phyloP scores from a whole-genome alignment of 768 basidiomycete species.

The Boletus reticulatus region DNA sequence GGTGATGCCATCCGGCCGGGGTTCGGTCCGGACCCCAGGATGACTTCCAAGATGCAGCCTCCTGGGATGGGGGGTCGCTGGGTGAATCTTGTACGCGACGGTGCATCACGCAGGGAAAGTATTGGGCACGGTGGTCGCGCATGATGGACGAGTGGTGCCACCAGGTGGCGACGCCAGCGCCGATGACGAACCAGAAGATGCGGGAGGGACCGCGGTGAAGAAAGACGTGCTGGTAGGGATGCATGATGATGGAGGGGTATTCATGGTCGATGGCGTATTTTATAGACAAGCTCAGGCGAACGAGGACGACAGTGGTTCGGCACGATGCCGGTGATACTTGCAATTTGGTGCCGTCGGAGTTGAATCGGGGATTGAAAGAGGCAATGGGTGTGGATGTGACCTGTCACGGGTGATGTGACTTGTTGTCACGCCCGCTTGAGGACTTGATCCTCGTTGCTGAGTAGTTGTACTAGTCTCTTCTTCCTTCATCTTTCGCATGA shows the following conservation, averaged over 20 bases:
- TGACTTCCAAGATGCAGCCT: slow-evolving; percentile 2
- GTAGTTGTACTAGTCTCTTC: not conserved
- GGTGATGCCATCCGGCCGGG: slow-evolving; percentile 21
- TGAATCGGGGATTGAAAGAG: not conserved
- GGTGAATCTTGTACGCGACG: slow-evolving; percentile 13
- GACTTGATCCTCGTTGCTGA: slow-evolving; percentile 21
- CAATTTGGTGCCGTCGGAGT: slow-evolving; percentile 18
- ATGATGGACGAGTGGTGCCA: slow-evolving; percentile 42
- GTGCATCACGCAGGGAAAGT: slow-evolving; percentile 29
- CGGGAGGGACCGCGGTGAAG: slow-evolving; percentile 49
- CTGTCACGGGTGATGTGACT: slow-evolving; percentile 17
- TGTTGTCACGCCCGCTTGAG: slow-evolving; percentile 21
- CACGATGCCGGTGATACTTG: slow-evolving; percentile 13
- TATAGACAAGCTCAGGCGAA: slow-evolving; percentile 11
- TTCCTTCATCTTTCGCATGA: slow-evolving; percentile 1
- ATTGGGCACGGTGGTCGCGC: slow-evolving; percentile 39
- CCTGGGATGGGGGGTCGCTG: slow-evolving; percentile 3
- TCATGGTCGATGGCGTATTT: not conserved
- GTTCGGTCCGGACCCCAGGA: slow-evolving; percentile 3
- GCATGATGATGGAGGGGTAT: slow-evolving; percentile 16
- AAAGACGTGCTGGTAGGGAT: slow-evolving; percentile 16
- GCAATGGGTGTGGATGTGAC: not conserved
- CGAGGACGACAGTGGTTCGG: slow-evolving; percentile 19
- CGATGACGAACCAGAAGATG: slow-evolving; percentile 66
- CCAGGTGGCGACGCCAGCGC: slow-evolving; percentile 42